Percentiles rank a stretch among this genome's conserved stretches.
Evolutionary conservation across 257 asterid genomes (phyloP).

Genomic region (Salvia rosmarinus): DNA sequence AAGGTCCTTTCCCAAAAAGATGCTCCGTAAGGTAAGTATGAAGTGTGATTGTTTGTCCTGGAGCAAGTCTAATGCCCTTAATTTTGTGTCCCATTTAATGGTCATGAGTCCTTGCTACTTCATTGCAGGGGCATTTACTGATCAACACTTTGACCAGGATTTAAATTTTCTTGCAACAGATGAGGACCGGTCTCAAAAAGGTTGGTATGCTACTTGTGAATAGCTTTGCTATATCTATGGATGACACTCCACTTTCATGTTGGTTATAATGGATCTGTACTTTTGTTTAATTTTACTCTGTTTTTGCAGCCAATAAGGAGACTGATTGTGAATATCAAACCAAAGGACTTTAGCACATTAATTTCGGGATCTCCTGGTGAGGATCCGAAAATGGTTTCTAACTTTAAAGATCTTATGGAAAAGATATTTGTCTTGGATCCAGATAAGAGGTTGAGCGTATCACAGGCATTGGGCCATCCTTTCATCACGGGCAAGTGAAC

Average conservation of each 20-base stretch:
- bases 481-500: slow-evolving; percentile 99
- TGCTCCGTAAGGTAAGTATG: slow-evolving; percentile 86
- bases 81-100: slow-evolving; percentile 1
- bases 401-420: slow-evolving; percentile 92
- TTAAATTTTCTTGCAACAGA: slow-evolving; percentile 88
- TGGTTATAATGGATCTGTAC: background rate
- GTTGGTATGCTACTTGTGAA: slow-evolving; percentile 41
- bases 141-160: slow-evolving; percentile 89
- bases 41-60: slow-evolving; percentile 7
- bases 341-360: slow-evolving; percentile 87
- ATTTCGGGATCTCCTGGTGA: slow-evolving; percentile 85
- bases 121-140: slow-evolving; percentile 81
- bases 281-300: no score
- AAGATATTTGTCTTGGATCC: slow-evolving; percentile 91
- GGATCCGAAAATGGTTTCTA: slow-evolving; percentile 89
- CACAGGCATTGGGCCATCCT: slow-evolving; percentile 98
- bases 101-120: slow-evolving; percentile 19
- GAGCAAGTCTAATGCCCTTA: background rate
- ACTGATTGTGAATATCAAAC: slow-evolving; percentile 75
- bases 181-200: slow-evolving; percentile 97
- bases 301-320: slow-evolving; percentile 78
- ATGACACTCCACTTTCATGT: slow-evolving; percentile 7
- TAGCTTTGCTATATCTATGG: background rate
- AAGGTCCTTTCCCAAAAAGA: slow-evolving; percentile 96
- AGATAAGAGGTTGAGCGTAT: slow-evolving; percentile 87